A percentile compares a stretch with the other conserved stretches of the same genome.
Evolutionary conservation across 2,329 filamentous ascomycete genomes (phyloP).

Genomic region (Microcyclospora pomicola): DNA sequence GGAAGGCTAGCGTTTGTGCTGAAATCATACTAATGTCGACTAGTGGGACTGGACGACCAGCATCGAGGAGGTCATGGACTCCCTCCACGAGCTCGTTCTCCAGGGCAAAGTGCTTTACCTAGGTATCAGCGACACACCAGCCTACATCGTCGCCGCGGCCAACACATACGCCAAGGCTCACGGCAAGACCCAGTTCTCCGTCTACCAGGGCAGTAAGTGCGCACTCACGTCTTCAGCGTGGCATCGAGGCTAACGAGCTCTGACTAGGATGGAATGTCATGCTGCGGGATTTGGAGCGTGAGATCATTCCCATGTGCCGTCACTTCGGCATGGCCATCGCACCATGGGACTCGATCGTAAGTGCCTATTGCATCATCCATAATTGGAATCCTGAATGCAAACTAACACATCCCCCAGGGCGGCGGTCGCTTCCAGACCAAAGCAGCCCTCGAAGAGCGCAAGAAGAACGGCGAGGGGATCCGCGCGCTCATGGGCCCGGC

Average conservation of each 20-base stretch:
- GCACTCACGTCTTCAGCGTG: too few species aligned
- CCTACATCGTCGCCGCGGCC: slow-evolving; percentile 28
- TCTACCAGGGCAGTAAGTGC: slow-evolving; percentile 17
- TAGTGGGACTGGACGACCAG: slow-evolving; percentile 30
- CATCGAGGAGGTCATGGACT: slow-evolving; percentile 32
- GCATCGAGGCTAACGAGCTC: too few species aligned
- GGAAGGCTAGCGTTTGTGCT: background rate
- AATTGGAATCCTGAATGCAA: slow-evolving; percentile 1
- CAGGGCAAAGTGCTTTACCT: slow-evolving; percentile 32
- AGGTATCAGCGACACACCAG: slow-evolving; percentile 31
- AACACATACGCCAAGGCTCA: slow-evolving; percentile 28
- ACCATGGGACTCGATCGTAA: slow-evolving; percentile 39
- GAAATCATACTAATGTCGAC: slow-evolving; percentile 11
- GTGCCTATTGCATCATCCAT: background rate
- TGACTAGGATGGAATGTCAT: slow-evolving; percentile 25
- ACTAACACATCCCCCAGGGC: slow-evolving; percentile 17
- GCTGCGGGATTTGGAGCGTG: slow-evolving; percentile 31
- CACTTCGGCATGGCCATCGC: slow-evolving; percentile 33
- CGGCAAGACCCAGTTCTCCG: slow-evolving; percentile 23
- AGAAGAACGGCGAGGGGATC: slow-evolving; percentile 23
- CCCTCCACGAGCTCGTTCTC: slow-evolving; percentile 28
- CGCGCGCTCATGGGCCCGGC: slow-evolving; percentile 12
- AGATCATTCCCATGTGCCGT: slow-evolving; percentile 32
- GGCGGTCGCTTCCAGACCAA: slow-evolving; percentile 30
- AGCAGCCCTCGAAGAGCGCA: slow-evolving; percentile 33